These are phyloP conservation scores for Aristolochia contorta DNA, from an alignment of 164 flowering plant species.

Conservation along the genomic window DNA sequence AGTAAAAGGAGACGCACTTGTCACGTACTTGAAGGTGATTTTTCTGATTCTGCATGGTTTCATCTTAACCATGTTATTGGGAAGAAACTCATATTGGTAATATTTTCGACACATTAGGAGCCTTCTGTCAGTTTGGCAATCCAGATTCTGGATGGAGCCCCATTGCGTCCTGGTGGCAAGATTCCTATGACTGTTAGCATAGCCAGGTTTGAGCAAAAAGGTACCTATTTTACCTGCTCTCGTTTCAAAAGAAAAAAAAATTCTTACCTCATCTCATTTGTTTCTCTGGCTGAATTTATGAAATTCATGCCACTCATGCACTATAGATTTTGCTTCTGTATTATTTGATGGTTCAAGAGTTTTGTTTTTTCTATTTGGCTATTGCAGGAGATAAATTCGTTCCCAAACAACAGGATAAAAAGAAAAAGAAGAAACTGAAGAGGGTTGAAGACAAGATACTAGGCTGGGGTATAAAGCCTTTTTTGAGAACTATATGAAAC, in stretches of 20 bases:
- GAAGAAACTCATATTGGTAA: not conserved
- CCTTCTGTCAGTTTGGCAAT: conserved; percentile 83
- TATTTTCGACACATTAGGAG: conserved; percentile 36
- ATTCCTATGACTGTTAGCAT: conserved; percentile 64
- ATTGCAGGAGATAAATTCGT: conserved; percentile 73
- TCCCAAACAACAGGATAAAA: conserved; percentile 69
- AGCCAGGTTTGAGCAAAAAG: conserved; percentile 99
- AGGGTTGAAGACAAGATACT: conserved; percentile 84
- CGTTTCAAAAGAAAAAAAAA: too few relatives aligned
- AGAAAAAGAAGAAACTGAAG: conserved; percentile 75
- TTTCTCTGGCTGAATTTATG: not conserved
- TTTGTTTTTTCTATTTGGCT: not conserved
- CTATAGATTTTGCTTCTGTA: too few relatives aligned
- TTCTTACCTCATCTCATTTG: not conserved
- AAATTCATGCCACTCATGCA: not conserved
- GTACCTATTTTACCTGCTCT: conserved; percentile 19
- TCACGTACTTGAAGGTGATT: conserved; percentile 80
- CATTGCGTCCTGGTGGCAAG: conserved; percentile 71
- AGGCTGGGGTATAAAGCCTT: conserved; percentile 70
- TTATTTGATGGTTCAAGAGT: too few relatives aligned
- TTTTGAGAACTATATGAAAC: not conserved
- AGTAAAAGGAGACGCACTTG: conserved; percentile 89
- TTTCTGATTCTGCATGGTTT: not conserved
- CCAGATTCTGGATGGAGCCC: conserved; percentile 82
- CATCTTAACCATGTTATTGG: not conserved